phyloP scores from a whole-genome alignment of 1,284 basidiomycete genomes.

The Tausonia pullulans region DNA sequence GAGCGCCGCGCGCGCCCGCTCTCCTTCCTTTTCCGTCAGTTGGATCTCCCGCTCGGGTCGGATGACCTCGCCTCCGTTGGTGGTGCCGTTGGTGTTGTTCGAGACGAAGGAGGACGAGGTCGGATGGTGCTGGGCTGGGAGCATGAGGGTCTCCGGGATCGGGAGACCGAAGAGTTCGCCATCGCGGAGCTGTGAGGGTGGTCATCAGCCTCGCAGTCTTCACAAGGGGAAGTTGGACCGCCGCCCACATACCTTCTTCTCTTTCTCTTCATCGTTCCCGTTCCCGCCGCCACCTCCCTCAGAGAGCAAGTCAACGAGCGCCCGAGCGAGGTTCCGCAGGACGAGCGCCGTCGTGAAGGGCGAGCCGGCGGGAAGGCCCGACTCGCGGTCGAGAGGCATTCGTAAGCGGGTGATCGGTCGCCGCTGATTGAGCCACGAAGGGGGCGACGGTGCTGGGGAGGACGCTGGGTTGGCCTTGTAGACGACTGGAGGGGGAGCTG shows the following conservation, averaged over 20 bases:
- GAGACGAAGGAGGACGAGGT: neutral
- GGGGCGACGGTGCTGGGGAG: neutral
- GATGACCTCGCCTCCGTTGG: slow-evolving; percentile 9
- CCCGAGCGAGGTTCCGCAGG: slow-evolving; percentile 30
- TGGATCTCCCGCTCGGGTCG: slow-evolving; percentile 14
- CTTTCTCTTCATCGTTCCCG: slow-evolving; percentile 14
- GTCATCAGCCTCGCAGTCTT: neutral
- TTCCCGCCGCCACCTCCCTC: neutral
- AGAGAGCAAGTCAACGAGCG: slow-evolving; percentile 20
- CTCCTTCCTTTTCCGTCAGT: slow-evolving; percentile 22
- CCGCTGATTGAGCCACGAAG: neutral
- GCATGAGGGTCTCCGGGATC: slow-evolving; percentile 29
- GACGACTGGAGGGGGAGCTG: neutral
- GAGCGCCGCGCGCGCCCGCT: slow-evolving; percentile 27
- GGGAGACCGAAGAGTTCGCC: slow-evolving; percentile 32
- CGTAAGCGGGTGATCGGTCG: neutral
- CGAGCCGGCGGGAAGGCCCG: slow-evolving; percentile 24
- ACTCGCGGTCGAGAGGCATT: neutral
- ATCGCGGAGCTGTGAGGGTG: neutral
- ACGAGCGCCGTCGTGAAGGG: slow-evolving; percentile 30
- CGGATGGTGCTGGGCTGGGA: neutral
- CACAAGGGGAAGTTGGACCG: neutral
- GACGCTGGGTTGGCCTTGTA: neutral
- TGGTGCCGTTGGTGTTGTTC: neutral
- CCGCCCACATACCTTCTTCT: slow-evolving; percentile 27